Evolutionary conservation across 2,329 filamentous ascomycete species (phyloP), one percentile per base, ranked within the genome.

Genomic region (Myriosclerotinia curreyana): DNA sequence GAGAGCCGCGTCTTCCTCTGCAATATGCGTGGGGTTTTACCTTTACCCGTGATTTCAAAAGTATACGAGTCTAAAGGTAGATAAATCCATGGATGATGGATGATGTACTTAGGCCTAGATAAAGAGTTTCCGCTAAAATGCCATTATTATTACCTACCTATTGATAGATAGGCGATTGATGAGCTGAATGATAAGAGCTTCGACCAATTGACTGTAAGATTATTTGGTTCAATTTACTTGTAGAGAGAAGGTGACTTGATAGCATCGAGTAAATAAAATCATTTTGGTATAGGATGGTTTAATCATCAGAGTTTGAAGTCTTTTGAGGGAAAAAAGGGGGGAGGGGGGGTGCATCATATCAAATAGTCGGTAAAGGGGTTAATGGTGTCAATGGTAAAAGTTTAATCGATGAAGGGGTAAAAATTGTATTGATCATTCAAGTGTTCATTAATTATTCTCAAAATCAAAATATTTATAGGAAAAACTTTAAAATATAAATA

Each of bases 161-260:
- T 42, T 40, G 38, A 36, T 12, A 61, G 60, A 64, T 55, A 59
- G 54, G 59, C 58, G 49, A 53, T 46, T 25, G 62, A 40, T 20
- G 11, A 58, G 28, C 46, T 44, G 25, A 64, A 44, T 68, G 68
- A 69, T 69, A 69, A 69, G 68, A 69, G 67, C 68, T 68, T 66
- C 40, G 50, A 46, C 68, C 59, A 69, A 67, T 69, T 31, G 65
- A 28, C 64, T 54, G 52, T 17, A 25, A 20, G 34, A 48, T 42
- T 31, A 25, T 34, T 25, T 31, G 14, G 22, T 25, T 4, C 40
- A 14, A 60, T 25, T 42, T 15, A 15, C 9, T 25, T 22, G 25
- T 62, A 58, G 36, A 46, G 48, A 34, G 50, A 61, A 52, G 38
- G 60, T 58, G 59, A 61, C 48, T 53, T n/a, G 36, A 61, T 61